Evolutionary conservation across 345 rosid genomes (phyloP).

Genomic region (Citrus medica): DNA sequence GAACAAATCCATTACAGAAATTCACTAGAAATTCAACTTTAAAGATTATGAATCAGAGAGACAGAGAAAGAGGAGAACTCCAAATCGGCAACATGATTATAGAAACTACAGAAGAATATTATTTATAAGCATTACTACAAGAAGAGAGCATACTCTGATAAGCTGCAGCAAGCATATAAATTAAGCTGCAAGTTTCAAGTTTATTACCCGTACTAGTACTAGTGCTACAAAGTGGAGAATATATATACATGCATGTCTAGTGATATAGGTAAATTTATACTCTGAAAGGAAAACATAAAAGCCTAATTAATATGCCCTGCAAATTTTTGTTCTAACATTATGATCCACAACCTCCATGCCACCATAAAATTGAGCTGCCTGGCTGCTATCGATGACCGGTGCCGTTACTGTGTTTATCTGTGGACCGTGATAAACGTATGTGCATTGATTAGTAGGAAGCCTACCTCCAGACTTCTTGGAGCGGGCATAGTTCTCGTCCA

Average conservation of each 20-base stretch:
- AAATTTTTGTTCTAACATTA: not conserved
- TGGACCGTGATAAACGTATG: not conserved
- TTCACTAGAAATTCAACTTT: too few species aligned
- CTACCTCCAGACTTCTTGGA: not conserved
- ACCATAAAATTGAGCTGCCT: not conserved
- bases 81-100: not conserved
- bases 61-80: not conserved
- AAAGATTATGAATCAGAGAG: too few species aligned
- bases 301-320: not conserved
- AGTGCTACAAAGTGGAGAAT: not conserved
- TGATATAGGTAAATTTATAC: not conserved
- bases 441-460: not conserved
- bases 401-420: not conserved
- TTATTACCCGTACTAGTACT: not conserved
- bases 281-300: not conserved
- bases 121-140: not conserved
- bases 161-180: not conserved
- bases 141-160: not conserved
- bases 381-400: not conserved
- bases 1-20: too few species aligned
- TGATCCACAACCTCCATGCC: not conserved
- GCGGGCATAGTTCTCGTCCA: not conserved
- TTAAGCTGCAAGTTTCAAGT: not conserved
- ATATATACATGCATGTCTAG: not conserved
- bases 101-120: not conserved